A percentile compares a stretch with the other conserved stretches of the same genome.
Evolutionary conservation across 148 eudicot species (phyloP).

Genomic region (Simmondsia chinensis): DNA sequence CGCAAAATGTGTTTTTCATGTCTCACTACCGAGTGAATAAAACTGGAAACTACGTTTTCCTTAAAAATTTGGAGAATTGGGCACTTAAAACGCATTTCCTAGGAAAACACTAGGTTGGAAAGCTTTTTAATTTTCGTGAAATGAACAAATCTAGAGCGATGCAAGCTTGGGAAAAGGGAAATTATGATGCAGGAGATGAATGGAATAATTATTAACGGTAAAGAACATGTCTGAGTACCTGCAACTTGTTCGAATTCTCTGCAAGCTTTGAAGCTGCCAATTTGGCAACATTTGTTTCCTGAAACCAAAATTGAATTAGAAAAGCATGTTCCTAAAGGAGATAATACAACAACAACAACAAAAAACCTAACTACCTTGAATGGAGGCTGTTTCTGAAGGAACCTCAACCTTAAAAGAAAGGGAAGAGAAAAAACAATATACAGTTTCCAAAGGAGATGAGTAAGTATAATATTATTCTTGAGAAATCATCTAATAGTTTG

Average conservation of each 20-base stretch:
- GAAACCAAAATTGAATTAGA: constrained; percentile 3
- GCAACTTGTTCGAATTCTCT: constrained; percentile 50
- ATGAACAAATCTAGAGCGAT: too few relatives aligned
- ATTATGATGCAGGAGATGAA: not conserved
- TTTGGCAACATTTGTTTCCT: constrained; percentile 54
- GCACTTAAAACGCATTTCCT: too few relatives aligned
- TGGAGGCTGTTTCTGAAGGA: too few relatives aligned
- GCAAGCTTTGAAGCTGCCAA: constrained; percentile 40
- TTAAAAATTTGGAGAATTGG: too few relatives aligned
- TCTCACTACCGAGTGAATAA: too few relatives aligned
- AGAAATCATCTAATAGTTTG: too few relatives aligned
- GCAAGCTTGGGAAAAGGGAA: too few relatives aligned
- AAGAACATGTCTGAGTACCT: constrained; percentile 22
- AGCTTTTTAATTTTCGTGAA: not conserved
- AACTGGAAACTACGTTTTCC: too few relatives aligned
- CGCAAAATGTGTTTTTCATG: too few relatives aligned
- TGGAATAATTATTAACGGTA: not conserved
- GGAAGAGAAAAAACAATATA: not conserved
- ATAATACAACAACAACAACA: too few relatives aligned
- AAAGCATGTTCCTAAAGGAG: not conserved
- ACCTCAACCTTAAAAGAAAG: too few relatives aligned
- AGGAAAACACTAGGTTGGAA: not conserved
- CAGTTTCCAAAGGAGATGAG: not conserved
- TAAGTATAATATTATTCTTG: not conserved
- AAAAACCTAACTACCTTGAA: too few relatives aligned